These are phyloP conservation scores for Globisporangium heterothallicum DNA, from an alignment of 352 stramenopile species.

Conservation along the genomic window DNA sequence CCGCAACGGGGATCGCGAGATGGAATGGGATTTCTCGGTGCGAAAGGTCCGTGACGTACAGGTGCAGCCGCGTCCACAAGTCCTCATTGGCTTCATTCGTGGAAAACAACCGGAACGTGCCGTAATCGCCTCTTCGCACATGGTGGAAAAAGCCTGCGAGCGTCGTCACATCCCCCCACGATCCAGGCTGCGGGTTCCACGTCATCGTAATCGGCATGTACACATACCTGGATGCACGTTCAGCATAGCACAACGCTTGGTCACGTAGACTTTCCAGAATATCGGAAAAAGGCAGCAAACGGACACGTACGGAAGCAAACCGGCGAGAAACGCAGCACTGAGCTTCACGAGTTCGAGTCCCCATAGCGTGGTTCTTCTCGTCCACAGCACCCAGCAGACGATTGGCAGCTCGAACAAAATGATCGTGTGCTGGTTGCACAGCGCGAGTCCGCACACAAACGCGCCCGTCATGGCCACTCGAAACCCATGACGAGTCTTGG, in stretches of 20 bases:
- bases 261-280: neutral
- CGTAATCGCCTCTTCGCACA: slow-evolving; percentile 90
- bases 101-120: slow-evolving; percentile 91
- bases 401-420: slow-evolving; percentile 91
- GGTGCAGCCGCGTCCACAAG: slow-evolving; percentile 53
- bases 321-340: slow-evolving; percentile 55
- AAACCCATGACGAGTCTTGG: slow-evolving; percentile 8
- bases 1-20: slow-evolving; percentile 31
- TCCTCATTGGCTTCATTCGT: slow-evolving; percentile 59
- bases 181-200: slow-evolving; percentile 76
- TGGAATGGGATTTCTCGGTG: slow-evolving; percentile 41
- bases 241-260: neutral
- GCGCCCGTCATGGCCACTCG: slow-evolving; percentile 49
- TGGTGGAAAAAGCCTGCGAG: slow-evolving; percentile 88
- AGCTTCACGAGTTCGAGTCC: slow-evolving; percentile 37
- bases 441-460: slow-evolving; percentile 87
- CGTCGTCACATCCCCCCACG: slow-evolving; percentile 90
- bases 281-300: neutral
- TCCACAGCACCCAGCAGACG: slow-evolving; percentile 69
- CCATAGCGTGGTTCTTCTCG: slow-evolving; percentile 23
- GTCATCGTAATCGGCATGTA: slow-evolving; percentile 80
- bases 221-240: slow-evolving; percentile 32
- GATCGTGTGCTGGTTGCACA: slow-evolving; percentile 96
- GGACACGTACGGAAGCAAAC: slow-evolving; percentile 71
- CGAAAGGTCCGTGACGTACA: slow-evolving; percentile 75